Evolutionary conservation across 208 protist genomes (phyloP).

Genomic region (Leishmania martiniquensis): DNA sequence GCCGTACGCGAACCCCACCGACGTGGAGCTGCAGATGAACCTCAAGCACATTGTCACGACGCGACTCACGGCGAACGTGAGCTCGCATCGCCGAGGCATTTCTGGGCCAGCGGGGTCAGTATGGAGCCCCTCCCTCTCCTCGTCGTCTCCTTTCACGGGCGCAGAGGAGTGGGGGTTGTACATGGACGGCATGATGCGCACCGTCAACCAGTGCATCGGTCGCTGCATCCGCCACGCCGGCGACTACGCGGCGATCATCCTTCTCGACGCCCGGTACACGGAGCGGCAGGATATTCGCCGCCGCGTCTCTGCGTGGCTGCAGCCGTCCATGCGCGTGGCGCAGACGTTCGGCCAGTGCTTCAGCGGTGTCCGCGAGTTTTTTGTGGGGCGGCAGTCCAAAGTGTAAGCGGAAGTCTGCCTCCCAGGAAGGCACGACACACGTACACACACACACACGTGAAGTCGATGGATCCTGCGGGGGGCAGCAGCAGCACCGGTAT

Average conservation of each 20-base stretch:
- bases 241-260: conserved; percentile 95
- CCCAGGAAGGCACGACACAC: background rate
- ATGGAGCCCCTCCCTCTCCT: background rate
- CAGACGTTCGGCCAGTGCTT: conserved; percentile 76
- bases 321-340: conserved; percentile 53
- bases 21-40: conserved; percentile 90
- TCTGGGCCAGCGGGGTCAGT: background rate
- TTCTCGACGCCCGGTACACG: conserved; percentile 92
- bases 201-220: conserved; percentile 97
- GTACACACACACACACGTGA: background rate
- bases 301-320: conserved; percentile 64
- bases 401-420: background rate
- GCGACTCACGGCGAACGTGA: conserved; percentile 10
- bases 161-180: conserved; percentile 76
- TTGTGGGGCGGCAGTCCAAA: conserved; percentile 17
- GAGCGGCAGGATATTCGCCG: conserved; percentile 52
- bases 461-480: background rate
- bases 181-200: conserved; percentile 95
- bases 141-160: conserved; percentile 35
- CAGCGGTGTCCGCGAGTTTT: conserved; percentile 65
- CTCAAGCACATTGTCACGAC: conserved; percentile 73
- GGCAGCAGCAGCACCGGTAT: background rate
- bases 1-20: conserved; percentile 94
- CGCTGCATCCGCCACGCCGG: conserved; percentile 93
- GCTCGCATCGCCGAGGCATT: background rate